Percentiles rank a stretch among this genome's conserved stretches.
phyloP scores from a whole-genome alignment of 176 grass and related monocot genomes.

The Stipa capillata region DNA sequence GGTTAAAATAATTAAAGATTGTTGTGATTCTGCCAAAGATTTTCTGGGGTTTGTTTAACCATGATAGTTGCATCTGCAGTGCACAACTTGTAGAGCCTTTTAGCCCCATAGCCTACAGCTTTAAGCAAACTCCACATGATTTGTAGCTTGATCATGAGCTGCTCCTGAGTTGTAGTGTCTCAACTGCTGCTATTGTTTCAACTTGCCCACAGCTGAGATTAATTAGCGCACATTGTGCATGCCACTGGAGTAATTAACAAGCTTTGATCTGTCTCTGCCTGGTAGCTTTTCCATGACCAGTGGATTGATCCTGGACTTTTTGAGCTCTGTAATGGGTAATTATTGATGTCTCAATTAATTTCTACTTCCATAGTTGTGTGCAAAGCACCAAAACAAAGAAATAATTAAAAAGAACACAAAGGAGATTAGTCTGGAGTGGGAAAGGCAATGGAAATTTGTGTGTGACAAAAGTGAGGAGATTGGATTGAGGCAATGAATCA shows the following conservation, averaged over 20 bases:
- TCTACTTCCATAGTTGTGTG: neutral
- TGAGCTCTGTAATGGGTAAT: neutral
- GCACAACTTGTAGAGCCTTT: slow-evolving; percentile 17
- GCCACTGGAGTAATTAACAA: slow-evolving; percentile 8
- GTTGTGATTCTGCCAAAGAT: slow-evolving; percentile 31
- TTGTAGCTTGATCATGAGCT: slow-evolving; percentile 35
- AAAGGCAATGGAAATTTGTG: neutral
- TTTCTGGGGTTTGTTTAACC: slow-evolving; percentile 29
- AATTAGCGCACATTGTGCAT: neutral
- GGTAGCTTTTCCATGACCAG: slow-evolving; percentile 27
- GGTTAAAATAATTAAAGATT: slow-evolving; percentile 10
- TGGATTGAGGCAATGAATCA: slow-evolving; percentile 36
- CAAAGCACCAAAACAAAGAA: neutral
- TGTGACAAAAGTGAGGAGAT: slow-evolving; percentile 6
- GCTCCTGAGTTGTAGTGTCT: slow-evolving; percentile 40
- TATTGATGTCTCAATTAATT: neutral
- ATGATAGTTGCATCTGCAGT: slow-evolving; percentile 18
- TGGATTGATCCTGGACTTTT: slow-evolving; percentile 19
- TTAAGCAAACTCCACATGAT: slow-evolving; percentile 63
- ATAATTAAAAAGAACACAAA: neutral
- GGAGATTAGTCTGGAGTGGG: neutral
- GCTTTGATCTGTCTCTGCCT: slow-evolving; percentile 33
- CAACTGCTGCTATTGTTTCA: slow-evolving; percentile 16
- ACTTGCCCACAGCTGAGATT: slow-evolving; percentile 1
- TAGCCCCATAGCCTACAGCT: slow-evolving; percentile 25